Base-by-base conservation (phyloP, 1,284 basidiomycete species). In the Lentinus polychrous region DNA sequence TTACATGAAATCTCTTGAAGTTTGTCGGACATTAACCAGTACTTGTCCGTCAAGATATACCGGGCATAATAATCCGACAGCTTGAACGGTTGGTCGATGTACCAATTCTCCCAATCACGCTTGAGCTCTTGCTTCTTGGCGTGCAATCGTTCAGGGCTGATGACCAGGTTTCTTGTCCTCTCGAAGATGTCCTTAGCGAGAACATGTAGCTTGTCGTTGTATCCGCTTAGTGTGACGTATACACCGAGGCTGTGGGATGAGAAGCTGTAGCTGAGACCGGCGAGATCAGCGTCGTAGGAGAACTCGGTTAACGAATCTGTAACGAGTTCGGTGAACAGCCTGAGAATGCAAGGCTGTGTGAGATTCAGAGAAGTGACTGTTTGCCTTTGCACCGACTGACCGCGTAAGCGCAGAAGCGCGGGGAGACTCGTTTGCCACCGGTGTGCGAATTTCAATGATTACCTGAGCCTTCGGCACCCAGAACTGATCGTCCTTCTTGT, bases 401-500 rank as follows among this genome's bases (percentile, higher is more conserved):
- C 55, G 45, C 14, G 55, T 56, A 51, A 56, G 49, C 8, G 49
- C 49, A 2, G 52, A 48, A 27, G 49, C 46, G 12, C 55, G 39
- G 12, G 52, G 43, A 18, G 49, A 49, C 37, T 54, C 50, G 20
- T 49, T 51, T 15, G 52, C 55, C 12, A 51, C 44, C 23, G 55
- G 55, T 86, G 79, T 87, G 57, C 83, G 74, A 39, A 91, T 70
- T 54, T 88, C 79, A 45, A 92, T 72, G 49, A 82, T 66, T n/a
- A 83, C 75, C 51, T 78, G 73, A 1, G 91, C 91, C 61, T 91
- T 91, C 0, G 94, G 94, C 4, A 94, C 81, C 88, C 91, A 95
- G 72, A 94, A 97, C 52, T 77, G 79, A 66, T 98, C 94, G 62
- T 98, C 94, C 62, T 93, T 93, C 74, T 98, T 98, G 69, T 94